Base-by-base conservation (phyloP, 1,284 basidiomycete genomes). In the Leccinum fallax region DNA sequence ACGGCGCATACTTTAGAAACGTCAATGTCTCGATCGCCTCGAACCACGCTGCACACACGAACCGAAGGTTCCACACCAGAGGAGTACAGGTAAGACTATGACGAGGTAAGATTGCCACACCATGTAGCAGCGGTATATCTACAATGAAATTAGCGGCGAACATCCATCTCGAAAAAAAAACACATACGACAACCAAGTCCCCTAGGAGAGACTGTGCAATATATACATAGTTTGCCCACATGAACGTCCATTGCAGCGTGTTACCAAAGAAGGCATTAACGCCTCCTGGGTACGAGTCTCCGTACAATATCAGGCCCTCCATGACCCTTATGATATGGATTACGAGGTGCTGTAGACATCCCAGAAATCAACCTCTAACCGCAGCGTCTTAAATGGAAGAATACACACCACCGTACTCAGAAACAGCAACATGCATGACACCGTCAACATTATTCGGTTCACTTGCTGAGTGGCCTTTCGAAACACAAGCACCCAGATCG, bases 341-440 rank as follows among this genome's bases (percentile, higher is more conserved):
- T 8, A 57, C 32, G 6, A 57, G 15, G 26, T 57, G 56, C 56
- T 57, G 56, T 21, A 11, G 11, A 16, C 21, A 38, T 26, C 21
- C 24, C 11, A 34, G 3, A 38, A 36, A 59, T 26, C 5, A 52
- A 52, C 59, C 4, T 51, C 9, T 28, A 9, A 13, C 53, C 24
- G 4, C 9, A 15, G 13, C 2, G 21, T 40, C 9, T 36, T 21
- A 11, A 19, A 43, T 10, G 34, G 3, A 21, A n/a, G 19, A 21
- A 32, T 15, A 62, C 67, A 26, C 10, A 68, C 67, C 43, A 15
- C 11, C 4, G 67, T 69, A 48, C 69, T 69, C 2, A 68, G 57
- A 26, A 69, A 6, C 5, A 69, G 26, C n/a, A 69, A 57, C 38
- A 38, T 26, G 32, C 67, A 69, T 21, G 67, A 59, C n/a, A 49